Conservation (phyloP, 192 early-diverging fungal genomes). For the Chytriomyces confervae region DNA sequence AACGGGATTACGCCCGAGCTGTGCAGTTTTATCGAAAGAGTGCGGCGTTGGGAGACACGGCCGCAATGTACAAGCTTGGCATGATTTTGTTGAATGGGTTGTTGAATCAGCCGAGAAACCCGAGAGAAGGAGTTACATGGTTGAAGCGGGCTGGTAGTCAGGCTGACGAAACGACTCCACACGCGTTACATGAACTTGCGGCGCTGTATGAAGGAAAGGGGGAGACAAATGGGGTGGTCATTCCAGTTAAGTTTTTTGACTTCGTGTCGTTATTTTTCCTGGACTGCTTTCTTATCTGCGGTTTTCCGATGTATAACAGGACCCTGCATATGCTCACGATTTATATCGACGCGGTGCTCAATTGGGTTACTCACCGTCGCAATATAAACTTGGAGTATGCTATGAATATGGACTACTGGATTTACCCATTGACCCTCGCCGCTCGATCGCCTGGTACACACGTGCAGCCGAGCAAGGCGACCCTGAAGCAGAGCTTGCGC, state of each 20-base stretch:
- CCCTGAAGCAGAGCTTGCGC: conserved; percentile 86
- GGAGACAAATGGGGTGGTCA: conserved; percentile 45
- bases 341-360: conserved; percentile 91
- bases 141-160: conserved; percentile 87
- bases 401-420: conserved; percentile 93
- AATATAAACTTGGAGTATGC: conserved; percentile 87
- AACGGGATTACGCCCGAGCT: conserved; percentile 77
- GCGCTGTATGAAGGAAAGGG: conserved; percentile 81
- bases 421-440: conserved; percentile 82
- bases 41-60: conserved; percentile 85
- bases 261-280: background rate
- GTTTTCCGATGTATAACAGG: conserved; percentile 45
- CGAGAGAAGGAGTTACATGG: conserved; percentile 93
- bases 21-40: conserved; percentile 94
- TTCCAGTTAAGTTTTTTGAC: conserved; percentile 44
- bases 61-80: conserved; percentile 97
- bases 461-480: conserved; percentile 90
- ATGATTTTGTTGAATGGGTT: conserved; percentile 88
- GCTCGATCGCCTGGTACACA: conserved; percentile 97
- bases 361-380: conserved; percentile 92
- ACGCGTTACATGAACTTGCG: conserved; percentile 94
- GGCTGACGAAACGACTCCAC: conserved; percentile 89
- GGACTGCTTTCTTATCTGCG: background rate
- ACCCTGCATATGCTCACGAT: conserved; percentile 86
- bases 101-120: conserved; percentile 75